A percentile compares a stretch with the other conserved stretches of the same genome.
Evolutionary conservation across 345 rosid species (phyloP).

Genomic region (Lumnitzera racemosa): DNA sequence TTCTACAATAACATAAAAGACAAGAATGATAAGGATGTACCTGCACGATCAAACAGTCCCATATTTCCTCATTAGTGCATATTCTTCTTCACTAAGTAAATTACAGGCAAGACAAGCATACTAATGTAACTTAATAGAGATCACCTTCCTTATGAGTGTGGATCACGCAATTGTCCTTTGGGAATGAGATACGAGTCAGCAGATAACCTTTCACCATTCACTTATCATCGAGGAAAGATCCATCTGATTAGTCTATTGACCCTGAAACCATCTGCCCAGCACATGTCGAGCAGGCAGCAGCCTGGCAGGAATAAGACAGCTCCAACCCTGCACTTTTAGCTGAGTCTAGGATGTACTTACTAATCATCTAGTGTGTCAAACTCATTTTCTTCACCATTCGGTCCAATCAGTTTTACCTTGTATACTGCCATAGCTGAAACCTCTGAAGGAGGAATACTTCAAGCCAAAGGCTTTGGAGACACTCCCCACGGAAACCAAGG

Average conservation of each 20-base stretch:
- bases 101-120: not conserved
- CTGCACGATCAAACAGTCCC: too few species aligned
- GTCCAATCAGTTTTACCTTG: conserved; percentile 43
- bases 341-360: conserved; percentile 42
- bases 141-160: conserved; percentile 49
- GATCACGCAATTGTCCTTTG: conserved; percentile 41
- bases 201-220: conserved; percentile 41
- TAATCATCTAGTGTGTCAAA: conserved; percentile 40
- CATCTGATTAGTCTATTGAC: conserved; percentile 46
- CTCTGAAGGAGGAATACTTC: conserved; percentile 29
- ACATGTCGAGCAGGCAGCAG: conserved; percentile 51
- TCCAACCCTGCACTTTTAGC: conserved; percentile 47
- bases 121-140: conserved; percentile 14
- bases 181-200: conserved; percentile 47
- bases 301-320: conserved; percentile 56
- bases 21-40: too few species aligned
- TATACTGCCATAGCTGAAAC: conserved; percentile 30
- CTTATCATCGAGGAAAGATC: conserved; percentile 47
- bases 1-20: too few species aligned
- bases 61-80: not conserved
- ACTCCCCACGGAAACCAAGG: conserved; percentile 18
- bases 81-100: not conserved
- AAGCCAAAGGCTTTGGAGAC: conserved; percentile 25
- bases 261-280: conserved; percentile 42
- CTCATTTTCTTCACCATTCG: conserved; percentile 37